phyloP scores from a whole-genome alignment of 139 green algal species.

The Chlorella sp. region DNA sequence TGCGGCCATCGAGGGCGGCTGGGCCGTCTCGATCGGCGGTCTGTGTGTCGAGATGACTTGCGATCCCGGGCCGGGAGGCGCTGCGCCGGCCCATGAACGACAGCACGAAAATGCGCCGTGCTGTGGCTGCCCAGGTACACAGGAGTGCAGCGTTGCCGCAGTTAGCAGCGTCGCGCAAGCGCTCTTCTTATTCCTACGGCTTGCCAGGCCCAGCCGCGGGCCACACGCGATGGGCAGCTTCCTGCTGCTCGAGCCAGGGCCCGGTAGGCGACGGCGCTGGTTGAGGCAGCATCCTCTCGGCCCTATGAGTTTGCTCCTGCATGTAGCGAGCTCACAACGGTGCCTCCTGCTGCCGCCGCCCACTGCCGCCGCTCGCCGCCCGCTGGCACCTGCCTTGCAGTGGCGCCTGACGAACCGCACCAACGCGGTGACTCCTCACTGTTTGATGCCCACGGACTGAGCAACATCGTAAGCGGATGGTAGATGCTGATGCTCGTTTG shows the following conservation, averaged over 20 bases:
- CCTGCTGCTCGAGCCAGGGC: slow-evolving; percentile 17
- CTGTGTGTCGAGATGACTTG: no score
- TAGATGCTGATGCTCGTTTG: no score
- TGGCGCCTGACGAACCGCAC: slow-evolving; percentile 24
- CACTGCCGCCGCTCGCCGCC: background rate
- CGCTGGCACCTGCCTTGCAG: slow-evolving; percentile 4
- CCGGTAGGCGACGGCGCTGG: background rate
- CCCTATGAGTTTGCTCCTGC: background rate
- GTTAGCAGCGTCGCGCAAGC: no score
- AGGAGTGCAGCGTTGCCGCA: no score
- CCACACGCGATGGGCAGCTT: background rate
- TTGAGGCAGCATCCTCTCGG: background rate
- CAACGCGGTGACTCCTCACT: slow-evolving; percentile 14
- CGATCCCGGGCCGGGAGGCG: no score
- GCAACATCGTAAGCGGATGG: slow-evolving; percentile 4
- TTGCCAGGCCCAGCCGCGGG: no score
- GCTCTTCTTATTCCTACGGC: no score
- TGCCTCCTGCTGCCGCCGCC: background rate
- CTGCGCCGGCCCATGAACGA: no score
- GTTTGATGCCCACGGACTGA: slow-evolving; percentile 6
- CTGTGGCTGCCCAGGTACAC: no score
- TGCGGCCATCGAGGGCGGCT: no score
- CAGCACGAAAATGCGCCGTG: no score
- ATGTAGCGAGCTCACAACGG: background rate
- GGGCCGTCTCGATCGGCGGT: no score